These are phyloP conservation scores for Penicillium psychrosexuale DNA, from an alignment of 2,329 filamentous ascomycete species.

Conservation along the genomic window DNA sequence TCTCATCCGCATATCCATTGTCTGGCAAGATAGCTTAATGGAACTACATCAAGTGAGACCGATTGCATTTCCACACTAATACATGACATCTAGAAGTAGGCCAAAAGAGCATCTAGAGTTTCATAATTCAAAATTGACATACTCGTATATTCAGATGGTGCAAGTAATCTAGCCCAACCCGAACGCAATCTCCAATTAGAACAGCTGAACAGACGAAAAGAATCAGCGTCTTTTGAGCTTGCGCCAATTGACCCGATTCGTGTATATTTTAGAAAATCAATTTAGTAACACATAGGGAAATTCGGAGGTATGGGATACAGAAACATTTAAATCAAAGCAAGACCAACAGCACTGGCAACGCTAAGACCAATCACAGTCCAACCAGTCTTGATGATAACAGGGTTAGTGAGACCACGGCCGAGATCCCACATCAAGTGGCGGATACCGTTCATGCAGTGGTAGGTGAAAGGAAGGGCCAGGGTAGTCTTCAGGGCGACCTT, in stretches of 20 bases:
- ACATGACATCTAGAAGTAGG: neutral
- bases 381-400: conserved; percentile 62
- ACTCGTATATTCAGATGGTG: neutral
- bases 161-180: neutral
- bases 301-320: conserved; percentile 30
- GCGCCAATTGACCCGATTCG: conserved; percentile 20
- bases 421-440: conserved; percentile 71
- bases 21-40: neutral
- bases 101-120: neutral
- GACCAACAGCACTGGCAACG: conserved; percentile 47
- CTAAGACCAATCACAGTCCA: conserved; percentile 61
- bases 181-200: neutral
- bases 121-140: neutral
- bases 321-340: conserved; percentile 45
- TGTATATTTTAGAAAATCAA: conserved; percentile 26
- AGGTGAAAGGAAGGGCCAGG: conserved; percentile 64
- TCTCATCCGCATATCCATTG: neutral
- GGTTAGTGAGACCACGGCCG: conserved; percentile 60
- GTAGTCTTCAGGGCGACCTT: conserved; percentile 60
- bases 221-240: conserved; percentile 22
- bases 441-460: conserved; percentile 66
- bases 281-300: conserved; percentile 32
- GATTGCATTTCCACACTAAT: neutral
- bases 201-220: conserved; percentile 7
- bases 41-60: neutral